Conservation (phyloP, 257 asterid genomes). For the Apocynum venetum region DNA sequence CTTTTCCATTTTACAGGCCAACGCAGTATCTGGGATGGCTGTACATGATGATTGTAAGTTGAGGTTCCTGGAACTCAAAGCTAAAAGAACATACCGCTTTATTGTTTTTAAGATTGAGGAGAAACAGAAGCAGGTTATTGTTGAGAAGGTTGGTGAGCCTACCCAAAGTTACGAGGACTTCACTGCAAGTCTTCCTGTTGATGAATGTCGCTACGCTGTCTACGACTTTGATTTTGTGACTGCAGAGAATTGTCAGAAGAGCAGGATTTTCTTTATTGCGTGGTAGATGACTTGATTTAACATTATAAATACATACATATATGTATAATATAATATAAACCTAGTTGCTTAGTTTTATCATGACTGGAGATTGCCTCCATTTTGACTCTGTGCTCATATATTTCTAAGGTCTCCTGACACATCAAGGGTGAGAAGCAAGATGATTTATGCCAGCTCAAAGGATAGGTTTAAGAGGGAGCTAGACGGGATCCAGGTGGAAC, state of each 20-base stretch:
- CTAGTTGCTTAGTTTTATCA: neutral
- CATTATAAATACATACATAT: neutral
- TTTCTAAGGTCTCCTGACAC: constrained; percentile 29
- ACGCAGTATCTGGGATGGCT: constrained; percentile 23
- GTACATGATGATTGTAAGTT: constrained; percentile 23
- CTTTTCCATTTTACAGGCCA: constrained; percentile 10
- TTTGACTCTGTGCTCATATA: neutral
- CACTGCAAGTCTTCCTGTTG: constrained; percentile 19
- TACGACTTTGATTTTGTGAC: constrained; percentile 24
- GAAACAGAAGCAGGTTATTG: constrained; percentile 22
- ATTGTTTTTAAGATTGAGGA: constrained; percentile 23
- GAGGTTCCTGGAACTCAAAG: constrained; percentile 19
- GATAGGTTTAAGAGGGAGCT: constrained; percentile 34
- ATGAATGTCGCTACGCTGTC: constrained; percentile 22
- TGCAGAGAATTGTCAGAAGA: constrained; percentile 22
- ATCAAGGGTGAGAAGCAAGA: constrained; percentile 33
- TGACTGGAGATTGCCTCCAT: neutral
- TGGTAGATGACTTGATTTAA: constrained; percentile 12
- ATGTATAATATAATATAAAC: neutral
- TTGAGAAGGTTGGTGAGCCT: constrained; percentile 23
- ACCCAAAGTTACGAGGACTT: constrained; percentile 18
- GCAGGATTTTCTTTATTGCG: constrained; percentile 24
- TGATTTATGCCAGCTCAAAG: constrained; percentile 37
- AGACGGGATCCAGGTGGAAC: constrained; percentile 35
- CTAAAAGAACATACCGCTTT: constrained; percentile 21